These are phyloP conservation scores for Cryptococcus amylolentus DNA, from an alignment of 1,284 basidiomycete genomes.

Conservation along the genomic window DNA sequence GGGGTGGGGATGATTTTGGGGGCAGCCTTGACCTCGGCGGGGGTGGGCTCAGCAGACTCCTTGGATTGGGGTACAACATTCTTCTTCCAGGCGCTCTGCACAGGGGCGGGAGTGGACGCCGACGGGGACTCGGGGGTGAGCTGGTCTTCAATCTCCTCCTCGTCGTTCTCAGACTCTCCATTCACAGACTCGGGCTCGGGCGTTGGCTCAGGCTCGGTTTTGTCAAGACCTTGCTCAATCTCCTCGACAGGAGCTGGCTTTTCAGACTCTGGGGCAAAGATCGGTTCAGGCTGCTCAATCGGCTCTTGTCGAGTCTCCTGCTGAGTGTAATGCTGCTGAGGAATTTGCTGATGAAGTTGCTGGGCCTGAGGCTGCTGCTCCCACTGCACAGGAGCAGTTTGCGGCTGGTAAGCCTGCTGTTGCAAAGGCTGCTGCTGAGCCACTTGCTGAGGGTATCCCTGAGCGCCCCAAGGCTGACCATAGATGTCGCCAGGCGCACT, in stretches of 20 bases:
- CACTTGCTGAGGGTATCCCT: slow-evolving; percentile 12
- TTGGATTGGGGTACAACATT: slow-evolving; percentile 14
- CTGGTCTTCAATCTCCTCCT: slow-evolving; percentile 5
- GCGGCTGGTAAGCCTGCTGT: slow-evolving; percentile 16
- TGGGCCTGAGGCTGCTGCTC: slow-evolving; percentile 9
- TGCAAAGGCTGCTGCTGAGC: slow-evolving; percentile 18
- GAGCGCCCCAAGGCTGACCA: slow-evolving; percentile 33
- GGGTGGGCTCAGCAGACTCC: slow-evolving; percentile 33
- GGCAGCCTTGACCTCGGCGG: slow-evolving; percentile 8
- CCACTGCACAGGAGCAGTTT: slow-evolving; percentile 12
- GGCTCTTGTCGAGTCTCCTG: slow-evolving; percentile 11
- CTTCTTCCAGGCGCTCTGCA: neutral
- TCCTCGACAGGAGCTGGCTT: slow-evolving; percentile 1
- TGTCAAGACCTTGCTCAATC: neutral
- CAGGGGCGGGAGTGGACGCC: slow-evolving; percentile 1
- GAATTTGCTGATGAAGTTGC: slow-evolving; percentile 13
- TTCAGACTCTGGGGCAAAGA: neutral
- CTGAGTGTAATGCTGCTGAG: slow-evolving; percentile 8
- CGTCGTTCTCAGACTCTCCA: slow-evolving; percentile 4
- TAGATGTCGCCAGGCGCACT: slow-evolving; percentile 19
- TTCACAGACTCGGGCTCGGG: slow-evolving; percentile 1
- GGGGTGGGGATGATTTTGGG: neutral
- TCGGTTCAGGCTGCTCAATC: slow-evolving; percentile 11
- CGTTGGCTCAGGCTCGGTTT: slow-evolving; percentile 3
- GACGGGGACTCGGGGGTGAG: slow-evolving; percentile 6